Base-by-base conservation (phyloP, 2,329 filamentous ascomycete species). In the Aureobasidium sp. region DNA sequence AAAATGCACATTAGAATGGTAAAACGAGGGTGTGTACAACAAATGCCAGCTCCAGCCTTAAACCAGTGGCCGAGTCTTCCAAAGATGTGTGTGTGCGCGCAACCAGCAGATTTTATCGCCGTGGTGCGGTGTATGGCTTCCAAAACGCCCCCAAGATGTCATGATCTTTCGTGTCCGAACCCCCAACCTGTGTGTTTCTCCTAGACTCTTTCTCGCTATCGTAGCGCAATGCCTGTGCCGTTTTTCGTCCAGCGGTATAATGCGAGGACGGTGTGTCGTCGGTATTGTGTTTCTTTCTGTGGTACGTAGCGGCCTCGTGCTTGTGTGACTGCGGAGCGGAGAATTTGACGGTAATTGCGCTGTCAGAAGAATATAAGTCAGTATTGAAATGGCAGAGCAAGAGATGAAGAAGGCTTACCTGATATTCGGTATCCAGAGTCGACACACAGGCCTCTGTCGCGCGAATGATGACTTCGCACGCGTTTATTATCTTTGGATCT, bases 391-490 rank as follows among this genome's bases (percentile, higher is more conserved):
- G 4, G 8, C 2, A 14, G 9, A 49, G 34, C 16, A 16, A 13
- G 13, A n/a, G 9, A 7, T 29, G 10, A 9, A n/a, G 14, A 1
- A 30, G 3, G 5, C 8, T 47, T 37, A 61, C 58, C 49, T 61
- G 59, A 42, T 61, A 61, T 16, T 61, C 59, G 2, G 59, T 61
- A 13, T 61, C 59, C 25, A 61, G 34, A 10, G 59, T 61, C 27
- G 59, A 61, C 1, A 61, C 59, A 34, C 59, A 61, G n/a, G 59
- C 59, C 32, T 61, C 59, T 5, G 59, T 61, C 27, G 59, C 59
- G 9, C 59, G 59, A 41, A 61, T 61, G 34, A 61, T 61, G 59
- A 61, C 59, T 27, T 61, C 59, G 27, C 59, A 61, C 1, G 59
- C 59, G 29, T 61, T 47, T 9, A 61, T 61, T 7, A 61, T 61